phyloP scores from a whole-genome alignment of 208 protist genomes.

The Trypanosoma lewisi region DNA sequence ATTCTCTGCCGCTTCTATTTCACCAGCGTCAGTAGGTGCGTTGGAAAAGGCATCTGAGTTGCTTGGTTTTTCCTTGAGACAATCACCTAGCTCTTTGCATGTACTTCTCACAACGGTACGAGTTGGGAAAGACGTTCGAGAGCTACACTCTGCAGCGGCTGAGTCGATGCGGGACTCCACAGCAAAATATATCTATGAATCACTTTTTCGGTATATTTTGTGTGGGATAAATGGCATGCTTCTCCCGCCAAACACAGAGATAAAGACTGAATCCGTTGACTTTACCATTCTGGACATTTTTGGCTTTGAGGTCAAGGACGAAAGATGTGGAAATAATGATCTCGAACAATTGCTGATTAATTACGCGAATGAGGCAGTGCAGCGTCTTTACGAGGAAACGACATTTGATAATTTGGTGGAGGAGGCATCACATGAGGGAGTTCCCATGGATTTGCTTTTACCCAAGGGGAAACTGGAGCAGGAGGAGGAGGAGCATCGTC shows the following conservation, averaged over 20 bases:
- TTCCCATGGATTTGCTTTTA: constrained; percentile 2
- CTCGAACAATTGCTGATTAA: constrained; percentile 29
- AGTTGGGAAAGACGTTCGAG: constrained; percentile 16
- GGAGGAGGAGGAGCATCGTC: not conserved
- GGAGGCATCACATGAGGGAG: constrained; percentile 25
- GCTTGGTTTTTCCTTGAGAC: constrained; percentile 14
- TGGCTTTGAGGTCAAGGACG: constrained; percentile 24
- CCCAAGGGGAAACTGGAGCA: not conserved
- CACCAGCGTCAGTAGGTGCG: constrained; percentile 6
- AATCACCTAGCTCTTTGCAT: constrained; percentile 2
- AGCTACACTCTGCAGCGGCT: constrained; percentile 22
- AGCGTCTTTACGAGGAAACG: constrained; percentile 21
- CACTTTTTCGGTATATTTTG: constrained; percentile 22
- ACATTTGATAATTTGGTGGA: constrained; percentile 10
- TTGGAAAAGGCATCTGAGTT: constrained; percentile 6
- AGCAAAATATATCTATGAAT: constrained; percentile 19
- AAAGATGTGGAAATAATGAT: constrained; percentile 17
- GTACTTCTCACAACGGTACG: constrained; percentile 15
- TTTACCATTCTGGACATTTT: constrained; percentile 29
- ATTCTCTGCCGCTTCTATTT: constrained; percentile 9
- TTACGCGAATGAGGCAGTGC: constrained; percentile 26
- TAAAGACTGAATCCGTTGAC: not conserved
- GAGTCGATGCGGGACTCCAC: constrained; percentile 17
- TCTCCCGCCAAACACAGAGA: not conserved
- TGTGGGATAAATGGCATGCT: constrained; percentile 9